Conservation (phyloP, 176 grass and related monocot genomes). For the Paspalum notatum region DNA sequence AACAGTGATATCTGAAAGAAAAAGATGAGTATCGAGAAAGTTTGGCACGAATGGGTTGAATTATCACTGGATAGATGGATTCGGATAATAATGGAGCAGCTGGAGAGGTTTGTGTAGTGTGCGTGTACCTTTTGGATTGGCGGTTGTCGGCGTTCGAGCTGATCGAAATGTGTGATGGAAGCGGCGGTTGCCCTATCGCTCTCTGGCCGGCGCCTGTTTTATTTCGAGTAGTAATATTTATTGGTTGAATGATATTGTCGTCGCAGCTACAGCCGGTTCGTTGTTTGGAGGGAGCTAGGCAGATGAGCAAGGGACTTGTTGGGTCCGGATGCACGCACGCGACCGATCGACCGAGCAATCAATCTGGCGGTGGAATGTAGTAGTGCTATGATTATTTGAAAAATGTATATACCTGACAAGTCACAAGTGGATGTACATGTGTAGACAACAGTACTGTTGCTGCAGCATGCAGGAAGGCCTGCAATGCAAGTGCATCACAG, state of each 20-base stretch:
- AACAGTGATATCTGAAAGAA: not conserved
- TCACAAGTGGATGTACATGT: no score
- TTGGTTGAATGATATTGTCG: not conserved
- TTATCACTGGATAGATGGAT: not conserved
- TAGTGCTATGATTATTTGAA: no score
- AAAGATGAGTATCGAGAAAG: not conserved
- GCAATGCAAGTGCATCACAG: no score
- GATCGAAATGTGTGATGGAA: not conserved
- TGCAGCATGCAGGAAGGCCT: no score
- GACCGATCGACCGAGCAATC: not conserved
- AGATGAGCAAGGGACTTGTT: no score
- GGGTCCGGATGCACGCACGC: not conserved
- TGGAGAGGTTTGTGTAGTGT: no score
- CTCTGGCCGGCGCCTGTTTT: not conserved
- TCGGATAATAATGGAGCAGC: no score
- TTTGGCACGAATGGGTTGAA: not conserved
- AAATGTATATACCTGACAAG: not conserved
- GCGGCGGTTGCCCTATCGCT: conserved; percentile 40
- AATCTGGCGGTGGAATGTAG: not conserved
- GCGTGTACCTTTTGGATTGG: no score
- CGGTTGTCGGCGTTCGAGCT: no score
- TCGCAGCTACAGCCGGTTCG: not conserved
- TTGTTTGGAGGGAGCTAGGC: not conserved
- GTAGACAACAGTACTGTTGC: not conserved
- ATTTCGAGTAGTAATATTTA: not conserved